Percentiles rank a stretch among this genome's conserved stretches.
phyloP scores from a whole-genome alignment of 768 basidiomycete species.

The Mycena leptocephala region DNA sequence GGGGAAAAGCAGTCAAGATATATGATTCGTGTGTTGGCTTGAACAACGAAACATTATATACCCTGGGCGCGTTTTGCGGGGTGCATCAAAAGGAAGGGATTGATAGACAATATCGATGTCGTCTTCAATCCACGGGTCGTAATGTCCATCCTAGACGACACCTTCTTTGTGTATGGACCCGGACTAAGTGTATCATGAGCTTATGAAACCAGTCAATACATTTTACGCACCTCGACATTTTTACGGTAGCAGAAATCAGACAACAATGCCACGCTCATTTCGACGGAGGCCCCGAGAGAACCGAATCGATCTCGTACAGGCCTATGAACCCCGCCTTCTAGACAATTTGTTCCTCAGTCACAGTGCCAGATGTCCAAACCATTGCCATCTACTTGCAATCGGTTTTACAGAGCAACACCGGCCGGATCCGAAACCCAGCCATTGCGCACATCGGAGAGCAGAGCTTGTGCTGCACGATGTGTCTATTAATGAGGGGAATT shows the following conservation, averaged over 20 bases:
- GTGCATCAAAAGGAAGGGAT: neutral
- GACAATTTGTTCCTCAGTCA: neutral
- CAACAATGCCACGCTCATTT: neutral
- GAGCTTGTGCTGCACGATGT: neutral
- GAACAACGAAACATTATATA: slow-evolving; percentile 18
- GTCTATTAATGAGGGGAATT: neutral
- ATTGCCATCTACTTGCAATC: neutral
- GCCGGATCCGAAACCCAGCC: neutral
- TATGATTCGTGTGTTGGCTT: neutral
- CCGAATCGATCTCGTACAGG: neutral
- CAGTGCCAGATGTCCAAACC: neutral
- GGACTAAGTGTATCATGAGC: neutral
- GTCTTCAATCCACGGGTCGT: slow-evolving; percentile 17
- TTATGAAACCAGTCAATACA: neutral
- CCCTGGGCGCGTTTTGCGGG: neutral
- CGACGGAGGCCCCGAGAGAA: slow-evolving; percentile 1
- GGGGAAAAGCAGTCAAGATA: neutral
- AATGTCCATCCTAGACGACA: slow-evolving; percentile 4
- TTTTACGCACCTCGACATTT: slow-evolving; percentile 14
- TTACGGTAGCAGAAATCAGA: slow-evolving; percentile 15
- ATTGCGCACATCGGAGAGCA: neutral
- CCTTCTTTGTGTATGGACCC: neutral
- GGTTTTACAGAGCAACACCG: neutral
- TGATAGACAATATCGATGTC: slow-evolving; percentile 7
- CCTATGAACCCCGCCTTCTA: neutral